Conservation (phyloP, 768 basidiomycete genomes). For the Tricholoma sp. region DNA sequence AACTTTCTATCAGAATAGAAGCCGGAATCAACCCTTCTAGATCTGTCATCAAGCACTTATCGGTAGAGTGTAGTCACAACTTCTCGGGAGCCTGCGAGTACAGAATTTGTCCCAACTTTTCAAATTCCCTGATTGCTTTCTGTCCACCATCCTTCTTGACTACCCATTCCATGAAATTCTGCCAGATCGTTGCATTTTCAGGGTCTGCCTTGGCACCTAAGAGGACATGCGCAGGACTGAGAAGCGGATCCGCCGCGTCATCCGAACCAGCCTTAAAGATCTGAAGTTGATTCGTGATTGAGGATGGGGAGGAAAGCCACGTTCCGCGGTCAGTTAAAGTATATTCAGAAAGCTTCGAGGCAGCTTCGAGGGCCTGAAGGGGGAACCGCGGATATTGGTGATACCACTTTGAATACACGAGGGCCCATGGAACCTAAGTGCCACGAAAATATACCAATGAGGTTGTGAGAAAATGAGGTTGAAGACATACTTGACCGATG, state of each 20-base stretch:
- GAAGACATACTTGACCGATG: constrained; percentile 40
- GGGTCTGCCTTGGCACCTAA: too few species aligned
- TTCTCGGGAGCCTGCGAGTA: too few species aligned
- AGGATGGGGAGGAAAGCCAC: constrained; percentile 25
- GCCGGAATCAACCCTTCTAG: too few species aligned
- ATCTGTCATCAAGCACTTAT: too few species aligned
- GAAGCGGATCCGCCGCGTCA: constrained; percentile 25
- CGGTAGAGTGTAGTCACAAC: too few species aligned
- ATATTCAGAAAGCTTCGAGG: constrained; percentile 31
- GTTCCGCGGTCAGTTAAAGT: constrained; percentile 46
- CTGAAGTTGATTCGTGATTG: constrained; percentile 21
- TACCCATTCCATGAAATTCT: too few species aligned
- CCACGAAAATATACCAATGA: neutral
- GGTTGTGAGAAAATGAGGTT: neutral
- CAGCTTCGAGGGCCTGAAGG: constrained; percentile 41
- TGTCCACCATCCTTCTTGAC: too few species aligned
- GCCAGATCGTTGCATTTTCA: too few species aligned
- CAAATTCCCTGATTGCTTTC: too few species aligned
- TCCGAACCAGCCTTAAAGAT: constrained; percentile 30
- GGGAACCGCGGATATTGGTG: constrained; percentile 54
- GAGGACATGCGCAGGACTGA: too few species aligned
- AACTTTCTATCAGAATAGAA: too few species aligned
- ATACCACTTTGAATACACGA: constrained; percentile 50
- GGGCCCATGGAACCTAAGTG: constrained; percentile 41
- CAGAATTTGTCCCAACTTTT: too few species aligned